These are phyloP conservation scores for Suhomyces coccinellae DNA, from an alignment of 1,139 yeast species.

Conservation along the genomic window DNA sequence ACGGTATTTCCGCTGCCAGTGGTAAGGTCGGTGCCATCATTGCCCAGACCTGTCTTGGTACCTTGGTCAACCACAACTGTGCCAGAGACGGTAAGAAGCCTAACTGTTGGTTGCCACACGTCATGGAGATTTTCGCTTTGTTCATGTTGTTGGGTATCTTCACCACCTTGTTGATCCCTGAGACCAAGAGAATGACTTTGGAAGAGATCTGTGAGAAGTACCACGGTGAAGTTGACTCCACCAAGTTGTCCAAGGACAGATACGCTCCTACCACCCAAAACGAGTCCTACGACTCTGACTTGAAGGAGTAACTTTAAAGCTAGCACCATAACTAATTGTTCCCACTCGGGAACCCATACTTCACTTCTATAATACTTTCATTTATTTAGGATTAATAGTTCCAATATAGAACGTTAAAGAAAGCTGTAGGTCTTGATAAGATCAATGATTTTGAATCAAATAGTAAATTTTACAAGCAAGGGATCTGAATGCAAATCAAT, in stretches of 20 bases:
- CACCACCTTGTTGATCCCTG: conserved; percentile 71
- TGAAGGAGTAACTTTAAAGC: conserved; percentile 13
- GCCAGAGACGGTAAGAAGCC: conserved; percentile 40
- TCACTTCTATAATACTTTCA: conserved; percentile 4
- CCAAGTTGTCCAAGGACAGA: conserved; percentile 24
- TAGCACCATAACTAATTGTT: background rate
- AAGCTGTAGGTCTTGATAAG: background rate
- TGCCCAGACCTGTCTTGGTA: conserved; percentile 90
- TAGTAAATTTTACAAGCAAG: no score
- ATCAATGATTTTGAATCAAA: no score
- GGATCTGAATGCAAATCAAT: no score
- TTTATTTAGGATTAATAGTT: conserved; percentile 2
- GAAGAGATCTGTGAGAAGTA: conserved; percentile 76
- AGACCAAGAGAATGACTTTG: conserved; percentile 85
- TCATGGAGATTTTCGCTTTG: conserved; percentile 87
- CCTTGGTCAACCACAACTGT: conserved; percentile 77
- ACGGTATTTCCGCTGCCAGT: conserved; percentile 93
- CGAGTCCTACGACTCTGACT: conserved; percentile 21
- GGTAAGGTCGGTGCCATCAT: conserved; percentile 97
- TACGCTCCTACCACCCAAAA: conserved; percentile 18
- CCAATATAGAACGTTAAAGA: background rate
- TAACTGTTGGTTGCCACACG: conserved; percentile 85
- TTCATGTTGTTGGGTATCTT: conserved; percentile 81
- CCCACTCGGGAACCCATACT: conserved; percentile 1
- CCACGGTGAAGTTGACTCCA: conserved; percentile 71